Percentiles rank a stretch among this genome's conserved stretches.
These are phyloP conservation scores for Sporobolus alterniflorus DNA, from an alignment of 202 grass and related monocot genomes.

Conservation along the genomic window DNA sequence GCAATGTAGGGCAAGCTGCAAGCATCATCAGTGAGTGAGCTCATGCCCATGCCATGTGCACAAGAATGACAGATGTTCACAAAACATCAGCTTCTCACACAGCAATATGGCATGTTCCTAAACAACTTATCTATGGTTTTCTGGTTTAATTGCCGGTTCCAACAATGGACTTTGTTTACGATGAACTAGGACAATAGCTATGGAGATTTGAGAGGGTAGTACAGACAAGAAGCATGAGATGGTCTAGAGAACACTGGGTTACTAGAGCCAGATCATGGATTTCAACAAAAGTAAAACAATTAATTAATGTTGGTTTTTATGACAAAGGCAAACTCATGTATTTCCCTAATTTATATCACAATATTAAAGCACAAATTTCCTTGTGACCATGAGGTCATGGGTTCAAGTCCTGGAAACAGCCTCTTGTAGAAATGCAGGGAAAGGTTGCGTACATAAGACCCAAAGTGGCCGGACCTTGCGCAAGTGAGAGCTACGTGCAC, in stretches of 20 bases:
- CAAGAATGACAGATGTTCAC: not conserved
- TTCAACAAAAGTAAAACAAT: not conserved
- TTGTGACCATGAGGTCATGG: no score
- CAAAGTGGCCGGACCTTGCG: no score
- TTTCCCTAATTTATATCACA: not conserved
- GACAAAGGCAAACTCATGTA: constrained; percentile 20
- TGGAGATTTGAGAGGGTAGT: not conserved
- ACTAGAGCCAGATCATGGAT: not conserved
- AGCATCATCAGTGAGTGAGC: not conserved
- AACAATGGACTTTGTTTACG: not conserved
- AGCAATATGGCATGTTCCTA: not conserved
- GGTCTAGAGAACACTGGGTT: not conserved
- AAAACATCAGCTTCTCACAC: constrained; percentile 19
- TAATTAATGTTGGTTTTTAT: not conserved
- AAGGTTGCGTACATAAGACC: no score
- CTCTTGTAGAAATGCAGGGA: no score
- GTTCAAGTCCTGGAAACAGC: no score
- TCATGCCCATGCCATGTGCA: not conserved
- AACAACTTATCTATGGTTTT: constrained; percentile 1
- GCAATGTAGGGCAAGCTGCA: not conserved
- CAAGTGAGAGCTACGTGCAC: no score
- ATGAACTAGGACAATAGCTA: not conserved
- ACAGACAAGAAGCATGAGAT: not conserved
- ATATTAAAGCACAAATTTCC: not conserved
- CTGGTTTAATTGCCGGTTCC: not conserved